Evolutionary conservation across 768 basidiomycete species (phyloP), one percentile per base, ranked within the genome.

Genomic region (Kwoniella heveanensis): DNA sequence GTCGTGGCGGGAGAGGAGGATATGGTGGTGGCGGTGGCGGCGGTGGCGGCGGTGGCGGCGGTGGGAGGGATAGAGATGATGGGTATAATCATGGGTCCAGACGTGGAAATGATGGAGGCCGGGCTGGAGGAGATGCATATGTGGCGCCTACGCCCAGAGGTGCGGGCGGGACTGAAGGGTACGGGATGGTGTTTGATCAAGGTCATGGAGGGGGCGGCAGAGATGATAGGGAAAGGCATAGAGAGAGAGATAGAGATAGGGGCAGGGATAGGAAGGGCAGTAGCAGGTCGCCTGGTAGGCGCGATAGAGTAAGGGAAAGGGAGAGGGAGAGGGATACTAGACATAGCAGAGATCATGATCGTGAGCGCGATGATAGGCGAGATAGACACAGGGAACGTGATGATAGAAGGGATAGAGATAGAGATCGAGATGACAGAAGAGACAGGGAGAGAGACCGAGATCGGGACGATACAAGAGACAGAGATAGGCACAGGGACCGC

Each of bases 11-110:
- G 0, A 90, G 32, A 32, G 32, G 32, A 32, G 32, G 32, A 32
- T 32, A 32, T 44, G 39, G 90, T 24, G 83, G 90, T 2, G 91
- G 88, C 69, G 91, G 81, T 1, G 90, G 91, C 26, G 83, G 90
- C 32, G 29, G 54, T 46, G 58, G 54, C 24, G 32, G 57, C 44
- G 57, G 56, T 48, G 61, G 51, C 17, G 55, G 62, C 8, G 68
- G 59, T 26, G 71, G 27, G 15, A 64, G 65, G 12, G 54, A 65
- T 57, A 32, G 64, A 65, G 51, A 57, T 57, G 63, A 54, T 63
- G 54, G 58, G 64, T 55, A 63, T n/a, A n/a, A n/a, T n/a, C n/a
- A n/a, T 66, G 57, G 36, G 13, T 36, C n/a, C 19, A 7, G 56
- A 9, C 27, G 51, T 52, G 51, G 51, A 52, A 27, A 50, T 17